phyloP scores from a whole-genome alignment of 2,329 filamentous ascomycete genomes.

The Fusarium clavum region DNA sequence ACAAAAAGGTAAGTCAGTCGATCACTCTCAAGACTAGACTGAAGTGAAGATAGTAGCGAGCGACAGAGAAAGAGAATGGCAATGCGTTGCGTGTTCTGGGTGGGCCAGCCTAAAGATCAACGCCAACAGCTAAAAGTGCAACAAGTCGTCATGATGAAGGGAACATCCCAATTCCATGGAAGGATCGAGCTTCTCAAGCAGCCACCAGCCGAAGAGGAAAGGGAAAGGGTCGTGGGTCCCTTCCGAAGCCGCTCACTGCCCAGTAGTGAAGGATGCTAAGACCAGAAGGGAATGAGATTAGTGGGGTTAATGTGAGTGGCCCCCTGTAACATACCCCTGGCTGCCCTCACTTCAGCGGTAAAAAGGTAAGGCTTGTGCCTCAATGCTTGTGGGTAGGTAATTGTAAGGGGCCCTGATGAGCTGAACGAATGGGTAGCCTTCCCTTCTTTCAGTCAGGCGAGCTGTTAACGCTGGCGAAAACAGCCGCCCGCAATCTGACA shows the following conservation, averaged over 20 bases:
- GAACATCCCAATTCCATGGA: constrained; percentile 44
- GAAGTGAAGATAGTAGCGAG: constrained; percentile 13
- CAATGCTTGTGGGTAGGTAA: background rate
- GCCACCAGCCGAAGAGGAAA: constrained; percentile 4
- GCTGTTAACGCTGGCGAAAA: constrained; percentile 13
- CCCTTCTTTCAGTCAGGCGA: background rate
- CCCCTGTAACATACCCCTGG: constrained; percentile 22
- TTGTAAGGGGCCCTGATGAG: constrained; percentile 8
- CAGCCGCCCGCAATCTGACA: constrained; percentile 35
- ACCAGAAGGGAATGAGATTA: constrained; percentile 1
- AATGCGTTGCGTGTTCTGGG: constrained; percentile 28
- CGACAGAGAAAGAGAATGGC: constrained; percentile 26
- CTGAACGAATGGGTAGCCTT: constrained; percentile 19
- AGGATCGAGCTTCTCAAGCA: constrained; percentile 23
- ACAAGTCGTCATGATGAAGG: constrained; percentile 36
- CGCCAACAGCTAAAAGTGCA: constrained; percentile 12
- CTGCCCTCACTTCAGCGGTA: constrained; percentile 24
- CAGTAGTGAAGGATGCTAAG: background rate
- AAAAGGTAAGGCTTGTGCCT: constrained; percentile 16
- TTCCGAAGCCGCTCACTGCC: constrained; percentile 9
- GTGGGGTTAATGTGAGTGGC: constrained; percentile 14
- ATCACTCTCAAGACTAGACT: constrained; percentile 15
- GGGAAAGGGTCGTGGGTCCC: constrained; percentile 21
- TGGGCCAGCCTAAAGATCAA: constrained; percentile 28
- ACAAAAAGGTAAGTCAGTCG: background rate